Base-by-base conservation (phyloP, 116 monocot genomes). In the Phalaenopsis hybrid region DNA sequence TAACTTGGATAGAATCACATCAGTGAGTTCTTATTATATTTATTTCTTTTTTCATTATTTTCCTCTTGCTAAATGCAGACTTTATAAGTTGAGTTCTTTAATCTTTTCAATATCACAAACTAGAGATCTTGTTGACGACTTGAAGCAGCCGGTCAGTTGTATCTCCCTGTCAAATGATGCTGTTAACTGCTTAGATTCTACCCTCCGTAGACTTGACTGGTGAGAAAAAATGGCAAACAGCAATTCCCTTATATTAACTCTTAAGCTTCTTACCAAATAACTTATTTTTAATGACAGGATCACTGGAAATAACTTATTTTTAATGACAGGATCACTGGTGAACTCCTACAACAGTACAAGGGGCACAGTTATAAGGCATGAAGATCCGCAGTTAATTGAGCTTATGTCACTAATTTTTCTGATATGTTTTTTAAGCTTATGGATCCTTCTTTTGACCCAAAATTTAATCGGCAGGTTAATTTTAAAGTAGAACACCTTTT, bases 311-410 rank as follows among this genome's bases (percentile, higher is more conserved):
- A 78, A 13, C 16, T 28, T 69, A 18, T 8, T 50, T 55, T 28
- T 28, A 28, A 82, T 86, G 31, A 3, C 82, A 98, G 98, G 87
- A 84, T 93, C 6, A 82, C 89, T 80, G 95, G 98, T 12, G 95
- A 98, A 85, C 92, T 93, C 78, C 75, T 98, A 79, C 95, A 98
- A 84, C 95, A 94, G 78, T 98, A 98, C 85, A 94, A 85, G 85
- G 93, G 98, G 4, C 98, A 97, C 84, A 93, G 78, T 21, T 98
- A 92, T 90, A 98, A 93, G 93, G 98, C 94, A 75, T 51, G 81
- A 11, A 75, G n/a, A 73, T 28, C 5, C 41, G 37, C 70, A 34
- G 3, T 12, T 25, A 63, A 63, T 63, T 63, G 1, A 37, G 70
- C 70, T 37, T 34, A 2, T 70, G 70, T 13, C 34, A 33, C 20